Evolutionary conservation across 805 yeast species (phyloP).

Genomic region (Candida sakaeoensis): DNA sequence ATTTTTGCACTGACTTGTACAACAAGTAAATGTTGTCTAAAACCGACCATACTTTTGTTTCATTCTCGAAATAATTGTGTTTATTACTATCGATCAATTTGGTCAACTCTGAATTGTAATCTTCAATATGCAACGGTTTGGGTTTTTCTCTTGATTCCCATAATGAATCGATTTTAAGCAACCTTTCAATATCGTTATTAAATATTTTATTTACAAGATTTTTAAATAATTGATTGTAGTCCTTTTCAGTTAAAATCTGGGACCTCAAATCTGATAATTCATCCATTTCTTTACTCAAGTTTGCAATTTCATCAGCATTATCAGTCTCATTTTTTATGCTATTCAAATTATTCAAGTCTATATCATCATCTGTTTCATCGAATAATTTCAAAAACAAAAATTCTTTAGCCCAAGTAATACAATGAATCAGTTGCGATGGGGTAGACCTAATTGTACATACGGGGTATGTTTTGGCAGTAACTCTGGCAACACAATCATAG

Average conservation of each 20-base stretch:
- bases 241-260: conserved; percentile 13
- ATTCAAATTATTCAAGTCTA: conserved; percentile 19
- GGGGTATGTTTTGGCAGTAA: conserved; percentile 86
- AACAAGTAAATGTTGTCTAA: conserved; percentile 64
- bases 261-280: conserved; percentile 46
- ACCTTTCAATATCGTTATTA: conserved; percentile 71
- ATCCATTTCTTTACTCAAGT: conserved; percentile 62
- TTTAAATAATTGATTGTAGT: conserved; percentile 17
- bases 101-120: conserved; percentile 14
- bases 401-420: conserved; percentile 96
- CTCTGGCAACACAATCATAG: conserved; percentile 86
- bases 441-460: conserved; percentile 97
- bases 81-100: conserved; percentile 15
- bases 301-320: conserved; percentile 60
- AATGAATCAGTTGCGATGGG: conserved; percentile 93
- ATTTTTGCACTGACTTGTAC: conserved; percentile 39
- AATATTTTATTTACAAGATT: conserved; percentile 61
- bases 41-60: conserved; percentile 56
- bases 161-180: conserved; percentile 64
- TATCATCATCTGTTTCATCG: conserved; percentile 40
- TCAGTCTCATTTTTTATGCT: conserved; percentile 47
- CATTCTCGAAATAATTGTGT: conserved; percentile 20
- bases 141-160: conserved; percentile 79
- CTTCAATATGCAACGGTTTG: conserved; percentile 46
- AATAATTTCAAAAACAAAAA: conserved; percentile 81